phyloP scores from a whole-genome alignment of 1,139 yeast genomes.

The Scheffersomyces cryptocercus region DNA sequence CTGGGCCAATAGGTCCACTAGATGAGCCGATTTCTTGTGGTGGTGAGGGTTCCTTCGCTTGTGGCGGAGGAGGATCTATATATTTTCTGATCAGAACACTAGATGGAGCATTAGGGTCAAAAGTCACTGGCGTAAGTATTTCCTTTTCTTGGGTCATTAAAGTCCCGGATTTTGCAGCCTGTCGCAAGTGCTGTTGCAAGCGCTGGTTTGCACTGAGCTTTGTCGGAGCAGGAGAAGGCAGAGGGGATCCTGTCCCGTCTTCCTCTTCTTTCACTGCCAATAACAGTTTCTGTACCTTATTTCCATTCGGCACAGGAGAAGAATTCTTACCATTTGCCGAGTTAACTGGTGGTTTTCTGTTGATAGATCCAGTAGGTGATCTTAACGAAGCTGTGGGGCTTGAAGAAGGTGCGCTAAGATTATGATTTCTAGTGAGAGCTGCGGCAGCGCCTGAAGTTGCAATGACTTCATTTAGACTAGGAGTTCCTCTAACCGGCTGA shows the following conservation, averaged over 20 bases:
- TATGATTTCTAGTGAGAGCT: slow-evolving; percentile 25
- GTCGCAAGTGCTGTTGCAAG: slow-evolving; percentile 40
- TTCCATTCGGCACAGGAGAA: slow-evolving; percentile 8
- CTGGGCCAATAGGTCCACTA: not conserved
- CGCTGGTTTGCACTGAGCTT: slow-evolving; percentile 41
- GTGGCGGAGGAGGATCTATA: slow-evolving; percentile 16
- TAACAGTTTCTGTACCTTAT: slow-evolving; percentile 15
- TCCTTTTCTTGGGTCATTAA: slow-evolving; percentile 44
- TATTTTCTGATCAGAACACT: slow-evolving; percentile 25
- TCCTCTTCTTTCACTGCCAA: slow-evolving; percentile 26
- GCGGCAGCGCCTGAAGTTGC: slow-evolving; percentile 41
- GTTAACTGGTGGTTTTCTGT: slow-evolving; percentile 15
- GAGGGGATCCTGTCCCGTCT: slow-evolving; percentile 9
- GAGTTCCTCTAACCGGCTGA: slow-evolving; percentile 29
- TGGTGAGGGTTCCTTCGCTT: slow-evolving; percentile 2
- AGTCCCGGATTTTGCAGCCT: slow-evolving; percentile 42
- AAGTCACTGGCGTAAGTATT: slow-evolving; percentile 35
- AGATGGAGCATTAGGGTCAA: slow-evolving; percentile 43
- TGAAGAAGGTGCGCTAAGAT: not conserved
- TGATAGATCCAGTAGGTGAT: slow-evolving; percentile 14
- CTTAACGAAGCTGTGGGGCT: slow-evolving; percentile 2
- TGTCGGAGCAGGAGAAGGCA: slow-evolving; percentile 1
- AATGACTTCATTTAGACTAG: slow-evolving; percentile 2
- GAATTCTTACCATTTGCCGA: slow-evolving; percentile 3
- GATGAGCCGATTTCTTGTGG: not conserved